Conservation (phyloP, 2,329 filamentous ascomycete species). For the Talaromyces sp. region DNA sequence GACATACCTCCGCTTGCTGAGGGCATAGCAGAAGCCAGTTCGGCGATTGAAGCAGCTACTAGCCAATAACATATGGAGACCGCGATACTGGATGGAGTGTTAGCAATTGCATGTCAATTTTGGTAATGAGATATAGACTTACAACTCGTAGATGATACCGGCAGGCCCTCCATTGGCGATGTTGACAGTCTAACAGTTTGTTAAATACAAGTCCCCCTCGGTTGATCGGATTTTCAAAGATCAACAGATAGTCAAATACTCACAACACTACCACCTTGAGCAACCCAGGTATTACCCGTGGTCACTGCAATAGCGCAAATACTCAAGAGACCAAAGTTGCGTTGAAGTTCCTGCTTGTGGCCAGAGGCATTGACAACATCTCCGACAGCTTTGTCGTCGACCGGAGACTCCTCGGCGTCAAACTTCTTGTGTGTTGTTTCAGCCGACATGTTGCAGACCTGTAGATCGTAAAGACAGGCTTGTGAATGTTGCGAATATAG, state of each 20-base stretch:
- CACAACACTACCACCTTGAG: slow-evolving; percentile 59
- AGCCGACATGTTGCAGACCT: slow-evolving; percentile 21
- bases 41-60: slow-evolving; percentile 58
- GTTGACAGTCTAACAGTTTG: slow-evolving; percentile 42
- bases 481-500: not conserved
- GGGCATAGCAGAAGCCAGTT: slow-evolving; percentile 61
- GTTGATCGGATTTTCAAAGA: not conserved
- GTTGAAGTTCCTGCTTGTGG: slow-evolving; percentile 60
- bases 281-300: slow-evolving; percentile 64
- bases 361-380: slow-evolving; percentile 61
- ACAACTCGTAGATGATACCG: slow-evolving; percentile 62
- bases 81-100: slow-evolving; percentile 34
- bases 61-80: slow-evolving; percentile 56
- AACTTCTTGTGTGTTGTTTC: slow-evolving; percentile 25
- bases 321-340: slow-evolving; percentile 60
- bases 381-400: slow-evolving; percentile 31
- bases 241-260: slow-evolving; percentile 31
- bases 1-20: slow-evolving; percentile 52
- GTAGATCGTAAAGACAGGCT: not conserved
- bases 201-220: slow-evolving; percentile 10
- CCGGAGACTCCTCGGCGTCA: slow-evolving; percentile 23
- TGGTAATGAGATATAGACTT: slow-evolving; percentile 14
- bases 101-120: not conserved
- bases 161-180: slow-evolving; percentile 62
- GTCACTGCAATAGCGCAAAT: slow-evolving; percentile 60